These are phyloP conservation scores for Candida hispaniensis DNA, from an alignment of 805 yeast species.

Conservation along the genomic window DNA sequence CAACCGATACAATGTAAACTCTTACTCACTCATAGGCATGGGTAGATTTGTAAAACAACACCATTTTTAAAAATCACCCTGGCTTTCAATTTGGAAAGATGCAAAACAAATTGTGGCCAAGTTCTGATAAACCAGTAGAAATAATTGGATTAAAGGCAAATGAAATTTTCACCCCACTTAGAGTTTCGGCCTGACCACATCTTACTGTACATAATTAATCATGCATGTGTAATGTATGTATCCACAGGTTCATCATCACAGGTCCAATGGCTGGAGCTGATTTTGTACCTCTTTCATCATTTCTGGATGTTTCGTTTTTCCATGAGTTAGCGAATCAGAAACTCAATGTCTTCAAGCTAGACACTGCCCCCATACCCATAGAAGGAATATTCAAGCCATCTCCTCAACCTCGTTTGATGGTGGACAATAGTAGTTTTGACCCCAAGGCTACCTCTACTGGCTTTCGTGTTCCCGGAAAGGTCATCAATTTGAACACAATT, in stretches of 20 bases:
- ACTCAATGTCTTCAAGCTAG: conserved; percentile 60
- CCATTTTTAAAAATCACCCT: too few species aligned
- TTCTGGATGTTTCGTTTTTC: conserved; percentile 82
- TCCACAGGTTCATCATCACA: conserved; percentile 4
- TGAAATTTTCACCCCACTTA: too few species aligned
- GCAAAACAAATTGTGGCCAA: too few species aligned
- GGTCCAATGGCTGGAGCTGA: conserved; percentile 22
- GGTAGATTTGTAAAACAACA: conserved; percentile 45
- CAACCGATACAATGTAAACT: background rate
- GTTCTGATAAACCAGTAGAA: too few species aligned
- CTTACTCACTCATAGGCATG: conserved; percentile 41
- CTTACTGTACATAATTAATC: too few species aligned
- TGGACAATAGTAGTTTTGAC: conserved; percentile 23
- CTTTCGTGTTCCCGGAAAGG: conserved; percentile 31
- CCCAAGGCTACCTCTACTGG: conserved; percentile 26
- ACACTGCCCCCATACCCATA: conserved; percentile 36
- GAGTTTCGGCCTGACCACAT: too few species aligned
- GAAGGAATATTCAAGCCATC: conserved; percentile 33
- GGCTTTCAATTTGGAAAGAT: too few species aligned
- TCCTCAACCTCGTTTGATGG: conserved; percentile 3
- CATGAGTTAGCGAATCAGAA: conserved; percentile 61
- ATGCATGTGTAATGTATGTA: too few species aligned
- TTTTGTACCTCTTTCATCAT: conserved; percentile 50
- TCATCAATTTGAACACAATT: conserved; percentile 64
- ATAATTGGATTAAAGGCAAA: too few species aligned